phyloP scores from a whole-genome alignment of 257 asterid genomes.

The Striga asiatica region DNA sequence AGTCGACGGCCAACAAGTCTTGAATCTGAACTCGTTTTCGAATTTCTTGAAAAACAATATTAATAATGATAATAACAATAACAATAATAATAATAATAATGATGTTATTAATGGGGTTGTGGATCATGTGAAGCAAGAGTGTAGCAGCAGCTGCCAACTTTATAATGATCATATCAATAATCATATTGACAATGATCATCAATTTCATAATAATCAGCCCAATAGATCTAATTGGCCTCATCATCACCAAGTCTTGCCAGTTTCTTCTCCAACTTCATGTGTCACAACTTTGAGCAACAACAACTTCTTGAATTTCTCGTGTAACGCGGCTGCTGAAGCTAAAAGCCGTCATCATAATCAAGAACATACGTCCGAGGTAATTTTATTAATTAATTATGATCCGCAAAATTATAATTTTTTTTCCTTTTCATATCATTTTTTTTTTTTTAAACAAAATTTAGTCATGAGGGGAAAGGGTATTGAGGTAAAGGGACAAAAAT shows the following conservation, averaged over 20 bases:
- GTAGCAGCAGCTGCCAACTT: no score
- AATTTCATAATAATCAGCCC: conserved; percentile 3
- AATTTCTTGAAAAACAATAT: neutral
- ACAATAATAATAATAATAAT: conserved; percentile 1
- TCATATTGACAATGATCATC: conserved; percentile 20
- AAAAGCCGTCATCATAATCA: conserved; percentile 25
- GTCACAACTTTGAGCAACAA: conserved; percentile 29
- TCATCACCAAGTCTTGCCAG: conserved; percentile 25
- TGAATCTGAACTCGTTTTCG: conserved; percentile 29
- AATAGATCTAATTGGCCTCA: conserved; percentile 4
- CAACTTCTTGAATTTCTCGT: conserved; percentile 41
- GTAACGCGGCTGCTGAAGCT: conserved; percentile 15
- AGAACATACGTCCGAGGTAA: conserved; percentile 57
- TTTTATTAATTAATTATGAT: no score
- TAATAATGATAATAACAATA: conserved; percentile 20
- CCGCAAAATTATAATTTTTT: no score
- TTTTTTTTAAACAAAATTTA: neutral
- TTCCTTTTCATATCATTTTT: no score
- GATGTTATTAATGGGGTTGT: no score
- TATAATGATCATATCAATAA: conserved; percentile 3
- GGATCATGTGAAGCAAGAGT: no score
- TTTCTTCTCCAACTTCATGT: conserved; percentile 39
- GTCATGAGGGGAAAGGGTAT: no score
- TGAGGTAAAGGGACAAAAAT: no score
- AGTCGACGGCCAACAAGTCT: conserved; percentile 32